Conservation (phyloP, 495 filamentous ascomycete species). For the Penicillium salamii region DNA sequence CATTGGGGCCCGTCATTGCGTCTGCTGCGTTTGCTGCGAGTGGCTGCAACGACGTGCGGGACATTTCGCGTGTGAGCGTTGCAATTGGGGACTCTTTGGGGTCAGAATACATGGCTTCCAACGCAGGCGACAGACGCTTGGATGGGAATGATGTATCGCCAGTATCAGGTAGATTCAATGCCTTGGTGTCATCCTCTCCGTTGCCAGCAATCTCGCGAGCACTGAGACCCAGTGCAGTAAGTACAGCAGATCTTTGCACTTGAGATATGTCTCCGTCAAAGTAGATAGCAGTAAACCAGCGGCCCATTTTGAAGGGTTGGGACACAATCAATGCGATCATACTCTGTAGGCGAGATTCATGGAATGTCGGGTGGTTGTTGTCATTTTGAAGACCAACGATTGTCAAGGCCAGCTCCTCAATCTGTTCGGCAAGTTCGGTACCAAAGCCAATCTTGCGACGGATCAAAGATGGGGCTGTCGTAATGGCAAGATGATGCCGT, state of each 20-base stretch:
- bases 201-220: slow-evolving; percentile 88
- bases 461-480: slow-evolving; percentile 73
- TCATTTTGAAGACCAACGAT: slow-evolving; percentile 80
- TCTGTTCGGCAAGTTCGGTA: slow-evolving; percentile 79
- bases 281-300: slow-evolving; percentile 79
- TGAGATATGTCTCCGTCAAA: slow-evolving; percentile 91
- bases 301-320: slow-evolving; percentile 72
- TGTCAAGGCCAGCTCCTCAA: slow-evolving; percentile 71
- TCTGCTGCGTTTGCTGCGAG: slow-evolving; percentile 67
- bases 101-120: slow-evolving; percentile 49
- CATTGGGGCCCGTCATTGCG: slow-evolving; percentile 70
- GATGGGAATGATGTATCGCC: slow-evolving; percentile 63
- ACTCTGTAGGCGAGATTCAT: slow-evolving; percentile 72
- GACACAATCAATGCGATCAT: slow-evolving; percentile 81
- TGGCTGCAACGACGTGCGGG: slow-evolving; percentile 71
- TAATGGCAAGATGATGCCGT: slow-evolving; percentile 73
- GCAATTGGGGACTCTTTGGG: slow-evolving; percentile 54
- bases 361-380: slow-evolving; percentile 55
- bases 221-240: slow-evolving; percentile 76
- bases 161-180: slow-evolving; percentile 32
- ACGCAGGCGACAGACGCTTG: slow-evolving; percentile 60
- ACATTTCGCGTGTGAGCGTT: slow-evolving; percentile 57
- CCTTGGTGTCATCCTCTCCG: slow-evolving; percentile 57
- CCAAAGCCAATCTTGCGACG: slow-evolving; percentile 86
- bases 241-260: slow-evolving; percentile 73